Evolutionary conservation across 2,329 filamentous ascomycete species (phyloP).

Genomic region (Coniochaeta ligniaria): DNA sequence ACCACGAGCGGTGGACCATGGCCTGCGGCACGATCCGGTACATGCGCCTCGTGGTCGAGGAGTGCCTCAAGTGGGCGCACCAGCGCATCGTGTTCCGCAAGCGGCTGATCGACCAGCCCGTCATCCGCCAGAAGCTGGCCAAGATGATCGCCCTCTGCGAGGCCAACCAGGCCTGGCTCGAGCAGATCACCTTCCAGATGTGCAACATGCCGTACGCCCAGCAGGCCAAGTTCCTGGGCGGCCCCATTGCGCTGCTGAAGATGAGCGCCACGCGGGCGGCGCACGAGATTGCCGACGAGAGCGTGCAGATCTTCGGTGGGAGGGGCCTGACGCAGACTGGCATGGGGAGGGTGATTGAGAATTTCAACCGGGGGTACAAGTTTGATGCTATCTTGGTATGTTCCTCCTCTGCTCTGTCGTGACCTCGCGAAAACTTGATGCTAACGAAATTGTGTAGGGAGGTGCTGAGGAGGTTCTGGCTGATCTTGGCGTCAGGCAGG

Average conservation of each 20-base stretch:
- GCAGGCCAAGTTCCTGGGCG: constrained; percentile 68
- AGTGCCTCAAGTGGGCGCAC: constrained; percentile 83
- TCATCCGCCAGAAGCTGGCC: constrained; percentile 78
- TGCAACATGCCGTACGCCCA: constrained; percentile 73
- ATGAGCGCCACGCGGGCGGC: constrained; percentile 69
- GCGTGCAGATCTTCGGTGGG: constrained; percentile 81
- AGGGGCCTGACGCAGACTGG: constrained; percentile 72
- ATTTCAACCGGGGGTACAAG: constrained; percentile 80
- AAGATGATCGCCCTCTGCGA: constrained; percentile 82
- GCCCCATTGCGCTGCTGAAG: constrained; percentile 78
- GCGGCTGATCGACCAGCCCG: constrained; percentile 73
- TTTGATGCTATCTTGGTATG: constrained; percentile 60
- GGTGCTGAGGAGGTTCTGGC: constrained; percentile 78
- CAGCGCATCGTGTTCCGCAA: constrained; percentile 81
- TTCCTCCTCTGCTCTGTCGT: not conserved
- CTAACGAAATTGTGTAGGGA: constrained; percentile 29
- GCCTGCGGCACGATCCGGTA: constrained; percentile 55
- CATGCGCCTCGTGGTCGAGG: constrained; percentile 66
- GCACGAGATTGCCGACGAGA: constrained; percentile 77
- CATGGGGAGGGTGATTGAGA: constrained; percentile 77
- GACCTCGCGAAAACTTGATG: not conserved
- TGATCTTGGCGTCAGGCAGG: constrained; percentile 77
- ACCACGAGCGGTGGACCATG: constrained; percentile 80
- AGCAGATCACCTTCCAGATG: constrained; percentile 84
- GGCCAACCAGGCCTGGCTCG: constrained; percentile 79